Conservation (phyloP, 768 basidiomycete species). For the Hypholoma fasciculare region DNA sequence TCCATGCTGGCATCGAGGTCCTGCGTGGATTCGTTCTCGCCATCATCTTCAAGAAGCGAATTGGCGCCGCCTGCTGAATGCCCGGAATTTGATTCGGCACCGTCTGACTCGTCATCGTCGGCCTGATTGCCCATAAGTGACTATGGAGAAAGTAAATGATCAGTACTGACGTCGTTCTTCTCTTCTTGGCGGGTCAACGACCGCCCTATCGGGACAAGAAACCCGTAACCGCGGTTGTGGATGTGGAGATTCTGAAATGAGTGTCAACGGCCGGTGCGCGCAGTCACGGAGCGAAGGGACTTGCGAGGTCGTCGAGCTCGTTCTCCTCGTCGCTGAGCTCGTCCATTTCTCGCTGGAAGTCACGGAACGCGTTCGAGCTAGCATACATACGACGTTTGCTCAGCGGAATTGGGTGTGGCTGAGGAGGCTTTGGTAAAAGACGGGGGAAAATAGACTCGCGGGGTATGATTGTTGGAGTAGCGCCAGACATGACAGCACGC, state of each 20-base stretch:
- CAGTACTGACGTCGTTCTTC: constrained; percentile 71
- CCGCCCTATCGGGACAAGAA: constrained; percentile 73
- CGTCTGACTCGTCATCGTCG: constrained; percentile 48
- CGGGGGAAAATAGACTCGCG: constrained; percentile 61
- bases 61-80: constrained; percentile 37
- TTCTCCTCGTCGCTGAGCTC: constrained; percentile 84
- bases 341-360: constrained; percentile 76
- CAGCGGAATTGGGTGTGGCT: constrained; percentile 64
- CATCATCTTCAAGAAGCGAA: constrained; percentile 47
- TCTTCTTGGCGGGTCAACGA: constrained; percentile 77
- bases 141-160: not conserved
- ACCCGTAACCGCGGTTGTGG: constrained; percentile 64
- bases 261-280: constrained; percentile 8
- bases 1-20: constrained; percentile 71
- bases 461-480: constrained; percentile 75
- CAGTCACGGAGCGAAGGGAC: constrained; percentile 17
- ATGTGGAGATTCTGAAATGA: constrained; percentile 52
- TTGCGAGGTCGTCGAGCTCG: constrained; percentile 75
- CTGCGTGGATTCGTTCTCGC: constrained; percentile 47
- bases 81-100: constrained; percentile 41
- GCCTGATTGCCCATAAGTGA: constrained; percentile 26
- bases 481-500: constrained; percentile 38
- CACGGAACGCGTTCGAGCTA: constrained; percentile 61
- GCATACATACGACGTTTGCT: constrained; percentile 52
- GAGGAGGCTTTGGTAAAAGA: constrained; percentile 65